phyloP scores from a whole-genome alignment of 148 eudicot species.

The Agrostemma githago region DNA sequence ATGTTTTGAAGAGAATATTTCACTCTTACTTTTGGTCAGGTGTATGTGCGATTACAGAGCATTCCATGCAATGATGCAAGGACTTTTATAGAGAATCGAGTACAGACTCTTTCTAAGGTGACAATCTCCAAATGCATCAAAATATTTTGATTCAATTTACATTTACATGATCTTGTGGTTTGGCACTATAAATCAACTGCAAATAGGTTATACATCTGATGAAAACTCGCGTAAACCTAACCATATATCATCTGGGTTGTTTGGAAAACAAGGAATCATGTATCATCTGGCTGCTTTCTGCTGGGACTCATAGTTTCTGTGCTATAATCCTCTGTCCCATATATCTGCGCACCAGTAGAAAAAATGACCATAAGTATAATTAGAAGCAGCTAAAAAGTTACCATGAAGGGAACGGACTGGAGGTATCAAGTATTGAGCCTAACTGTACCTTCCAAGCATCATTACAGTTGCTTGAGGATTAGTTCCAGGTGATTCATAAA shows the following conservation, averaged over 20 bases:
- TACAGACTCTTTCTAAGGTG: neutral
- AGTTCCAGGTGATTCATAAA: constrained; percentile 59
- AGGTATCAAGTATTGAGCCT: neutral
- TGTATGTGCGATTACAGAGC: constrained; percentile 1
- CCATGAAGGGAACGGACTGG: neutral
- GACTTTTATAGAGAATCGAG: neutral
- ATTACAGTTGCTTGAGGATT: constrained; percentile 78
- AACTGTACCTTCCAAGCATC: constrained; percentile 80
- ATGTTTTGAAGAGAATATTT: neutral
- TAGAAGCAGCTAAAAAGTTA: neutral
- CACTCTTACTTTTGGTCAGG: neutral
- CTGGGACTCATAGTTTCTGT: constrained; percentile 23
- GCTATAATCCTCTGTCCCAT: constrained; percentile 49
- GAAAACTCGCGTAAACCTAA: constrained; percentile 8
- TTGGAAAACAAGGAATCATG: constrained; percentile 24
- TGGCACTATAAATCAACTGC: constrained; percentile 1
- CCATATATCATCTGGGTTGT: neutral
- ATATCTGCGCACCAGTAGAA: constrained; percentile 38
- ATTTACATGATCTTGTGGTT: constrained; percentile 19
- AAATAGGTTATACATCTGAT: constrained; percentile 1
- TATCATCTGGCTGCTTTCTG: constrained; percentile 11
- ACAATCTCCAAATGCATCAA: constrained; percentile 2
- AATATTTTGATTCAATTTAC: constrained; percentile 9
- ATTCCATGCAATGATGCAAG: neutral
- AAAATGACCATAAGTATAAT: constrained; percentile 5